Evolutionary conservation across 345 rosid genomes (phyloP).

Genomic region (Melaleuca alternifolia): DNA sequence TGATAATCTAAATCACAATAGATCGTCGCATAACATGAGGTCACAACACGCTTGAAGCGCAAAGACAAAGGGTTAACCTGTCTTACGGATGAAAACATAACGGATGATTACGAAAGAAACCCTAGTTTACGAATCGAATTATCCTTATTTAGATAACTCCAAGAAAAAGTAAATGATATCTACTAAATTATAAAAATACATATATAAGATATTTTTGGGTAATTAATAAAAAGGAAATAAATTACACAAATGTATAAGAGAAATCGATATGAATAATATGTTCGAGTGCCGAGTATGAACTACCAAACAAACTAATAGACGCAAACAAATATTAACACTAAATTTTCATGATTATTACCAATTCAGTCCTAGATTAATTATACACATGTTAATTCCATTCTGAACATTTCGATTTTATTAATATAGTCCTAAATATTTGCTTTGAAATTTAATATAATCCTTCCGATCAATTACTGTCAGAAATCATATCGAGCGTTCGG

Average conservation of each 20-base stretch:
- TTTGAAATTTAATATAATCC: rapidly evolving
- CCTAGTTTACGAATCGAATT: background rate
- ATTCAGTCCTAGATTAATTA: background rate
- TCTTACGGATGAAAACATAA: background rate
- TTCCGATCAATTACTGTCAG: background rate
- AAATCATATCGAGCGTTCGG: too few relatives aligned
- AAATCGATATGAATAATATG: background rate
- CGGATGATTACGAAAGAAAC: background rate
- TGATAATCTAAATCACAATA: background rate
- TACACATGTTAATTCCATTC: too few relatives aligned
- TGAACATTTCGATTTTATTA: background rate
- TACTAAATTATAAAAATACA: background rate
- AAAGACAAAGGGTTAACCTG: background rate
- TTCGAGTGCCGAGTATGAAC: background rate
- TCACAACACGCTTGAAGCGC: background rate
- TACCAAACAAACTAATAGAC: background rate
- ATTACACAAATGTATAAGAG: background rate
- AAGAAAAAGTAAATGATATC: background rate
- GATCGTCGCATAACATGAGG: background rate
- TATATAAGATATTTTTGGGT: background rate
- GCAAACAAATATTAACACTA: background rate
- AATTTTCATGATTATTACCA: background rate
- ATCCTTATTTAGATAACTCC: background rate
- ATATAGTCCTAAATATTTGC: background rate
- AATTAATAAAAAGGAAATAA: background rate